These are phyloP conservation scores for Solanum dulcamara DNA, from an alignment of 257 asterid species.

Conservation along the genomic window DNA sequence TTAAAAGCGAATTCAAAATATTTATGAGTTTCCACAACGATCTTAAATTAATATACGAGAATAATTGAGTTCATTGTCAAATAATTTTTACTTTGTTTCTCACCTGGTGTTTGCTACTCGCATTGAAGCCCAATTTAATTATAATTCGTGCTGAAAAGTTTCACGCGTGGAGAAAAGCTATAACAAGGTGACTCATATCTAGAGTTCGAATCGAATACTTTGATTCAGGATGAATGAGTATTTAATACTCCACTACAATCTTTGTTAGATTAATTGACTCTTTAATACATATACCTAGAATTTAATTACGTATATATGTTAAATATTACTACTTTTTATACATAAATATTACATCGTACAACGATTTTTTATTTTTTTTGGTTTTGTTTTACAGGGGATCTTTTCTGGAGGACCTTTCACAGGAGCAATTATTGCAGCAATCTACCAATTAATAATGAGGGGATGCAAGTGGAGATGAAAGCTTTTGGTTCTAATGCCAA, in stretches of 20 bases:
- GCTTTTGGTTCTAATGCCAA: no score
- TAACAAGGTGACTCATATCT: not conserved
- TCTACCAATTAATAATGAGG: not conserved
- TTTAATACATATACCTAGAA: rapidly evolving
- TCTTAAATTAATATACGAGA: no score
- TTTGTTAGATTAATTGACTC: not conserved
- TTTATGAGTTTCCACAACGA: not conserved
- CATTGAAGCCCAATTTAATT: not conserved
- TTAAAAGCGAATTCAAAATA: not conserved
- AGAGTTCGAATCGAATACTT: not conserved
- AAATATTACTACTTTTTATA: not conserved
- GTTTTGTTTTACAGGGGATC: not conserved
- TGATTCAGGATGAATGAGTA: not conserved
- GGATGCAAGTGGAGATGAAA: not conserved
- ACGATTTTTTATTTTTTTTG: not conserved
- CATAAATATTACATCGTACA: not conserved
- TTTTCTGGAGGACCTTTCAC: not conserved
- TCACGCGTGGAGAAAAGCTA: not conserved
- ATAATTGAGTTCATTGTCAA: no score
- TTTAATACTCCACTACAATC: not conserved
- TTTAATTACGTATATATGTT: not conserved
- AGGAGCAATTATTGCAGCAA: not conserved
- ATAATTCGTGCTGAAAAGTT: rapidly evolving
- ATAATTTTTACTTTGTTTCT: not conserved
- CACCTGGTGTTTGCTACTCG: no score